These are phyloP conservation scores for Plasmodium knowlesi DNA, from an alignment of 169 alveolate genomes.

Conservation along the genomic window DNA sequence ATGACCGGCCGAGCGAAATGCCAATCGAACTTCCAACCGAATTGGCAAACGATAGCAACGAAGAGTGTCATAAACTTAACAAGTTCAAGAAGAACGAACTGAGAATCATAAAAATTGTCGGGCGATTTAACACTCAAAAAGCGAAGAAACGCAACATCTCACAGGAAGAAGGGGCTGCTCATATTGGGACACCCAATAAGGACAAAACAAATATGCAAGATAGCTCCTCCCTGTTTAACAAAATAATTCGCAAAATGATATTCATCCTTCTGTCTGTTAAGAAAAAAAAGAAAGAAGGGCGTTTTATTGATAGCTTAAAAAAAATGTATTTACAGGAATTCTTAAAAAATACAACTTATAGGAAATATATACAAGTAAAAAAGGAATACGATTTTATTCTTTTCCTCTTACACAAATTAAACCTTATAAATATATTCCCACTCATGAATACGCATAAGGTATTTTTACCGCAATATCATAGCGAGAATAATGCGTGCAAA, in stretches of 20 bases:
- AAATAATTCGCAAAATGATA: conserved; percentile 42
- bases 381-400: conserved; percentile 64
- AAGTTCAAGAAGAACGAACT: background rate
- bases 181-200: background rate
- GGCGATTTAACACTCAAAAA: background rate
- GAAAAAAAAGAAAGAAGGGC: conserved; percentile 54
- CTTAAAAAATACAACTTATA: conserved; percentile 1
- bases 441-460: conserved; percentile 64
- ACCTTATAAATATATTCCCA: conserved; percentile 49
- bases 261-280: conserved; percentile 36
- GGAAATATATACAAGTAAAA: conserved; percentile 26
- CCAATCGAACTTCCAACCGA: background rate
- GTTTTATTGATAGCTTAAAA: conserved; percentile 67
- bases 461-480: conserved; percentile 43
- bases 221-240: background rate
- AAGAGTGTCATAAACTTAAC: background rate
- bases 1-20: background rate
- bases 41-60: background rate
- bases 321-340: conserved; percentile 48
- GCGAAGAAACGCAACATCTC: background rate
- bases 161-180: too few species aligned
- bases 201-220: background rate
- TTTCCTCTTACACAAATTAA: conserved; percentile 56
- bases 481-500: conserved; percentile 36
- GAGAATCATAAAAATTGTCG: background rate